Evolutionary conservation across 1,139 yeast species (phyloP).

Genomic region (Torulaspora globosa): DNA sequence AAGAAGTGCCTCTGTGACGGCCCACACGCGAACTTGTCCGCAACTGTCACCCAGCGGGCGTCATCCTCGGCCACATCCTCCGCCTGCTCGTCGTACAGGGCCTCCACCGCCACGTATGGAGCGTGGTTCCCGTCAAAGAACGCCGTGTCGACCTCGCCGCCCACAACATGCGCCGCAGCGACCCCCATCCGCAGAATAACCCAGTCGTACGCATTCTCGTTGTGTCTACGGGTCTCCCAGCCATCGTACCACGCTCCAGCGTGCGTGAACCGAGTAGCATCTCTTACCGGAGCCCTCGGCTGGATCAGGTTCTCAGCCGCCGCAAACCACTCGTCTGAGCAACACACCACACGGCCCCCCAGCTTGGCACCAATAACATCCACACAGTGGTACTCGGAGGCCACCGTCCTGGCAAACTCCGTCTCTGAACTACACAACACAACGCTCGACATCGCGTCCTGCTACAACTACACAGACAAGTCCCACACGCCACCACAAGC

Average conservation of each 20-base stretch:
- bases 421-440: conserved; percentile 4
- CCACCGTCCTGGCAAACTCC: conserved; percentile 4
- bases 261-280: conserved; percentile 70
- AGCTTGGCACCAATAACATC: conserved; percentile 81
- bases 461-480: background rate
- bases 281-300: conserved; percentile 74
- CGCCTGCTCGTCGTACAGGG: conserved; percentile 41
- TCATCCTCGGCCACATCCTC: conserved; percentile 34
- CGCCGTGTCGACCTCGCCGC: conserved; percentile 88
- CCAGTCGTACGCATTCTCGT: conserved; percentile 78
- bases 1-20: conserved; percentile 85
- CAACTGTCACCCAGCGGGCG: conserved; percentile 63
- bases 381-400: conserved; percentile 22
- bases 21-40: conserved; percentile 74
- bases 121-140: conserved; percentile 94
- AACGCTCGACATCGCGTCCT: background rate
- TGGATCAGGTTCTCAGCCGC: conserved; percentile 84
- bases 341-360: conserved; percentile 67
- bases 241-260: conserved; percentile 98
- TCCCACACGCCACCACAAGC: background rate
- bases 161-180: conserved; percentile 70
- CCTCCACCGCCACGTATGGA: conserved; percentile 83
- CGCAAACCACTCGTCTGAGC: conserved; percentile 93
- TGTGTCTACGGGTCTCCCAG: conserved; percentile 96
- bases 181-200: conserved; percentile 81